Evolutionary conservation across 2,329 filamentous ascomycete genomes (phyloP).

Genomic region (Lachnellula occidentalis): DNA sequence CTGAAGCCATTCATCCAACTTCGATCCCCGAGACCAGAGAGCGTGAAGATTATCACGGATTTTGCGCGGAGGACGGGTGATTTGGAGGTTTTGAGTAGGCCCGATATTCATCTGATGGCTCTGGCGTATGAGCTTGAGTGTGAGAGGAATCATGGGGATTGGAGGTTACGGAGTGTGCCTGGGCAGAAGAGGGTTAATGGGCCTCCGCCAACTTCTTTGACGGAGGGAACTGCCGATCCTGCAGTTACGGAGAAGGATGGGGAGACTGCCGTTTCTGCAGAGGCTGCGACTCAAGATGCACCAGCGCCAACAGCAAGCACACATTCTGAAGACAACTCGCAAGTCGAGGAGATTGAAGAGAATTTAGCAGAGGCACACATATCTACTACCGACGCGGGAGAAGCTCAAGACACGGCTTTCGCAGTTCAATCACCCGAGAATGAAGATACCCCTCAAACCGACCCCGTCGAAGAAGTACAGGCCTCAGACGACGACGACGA

Average conservation of each 20-base stretch:
- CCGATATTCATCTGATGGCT: slow-evolving; percentile 85
- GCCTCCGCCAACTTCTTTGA: slow-evolving; percentile 38
- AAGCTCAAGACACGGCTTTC: neutral
- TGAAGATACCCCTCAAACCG: neutral
- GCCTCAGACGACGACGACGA: slow-evolving; percentile 28
- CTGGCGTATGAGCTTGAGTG: slow-evolving; percentile 92
- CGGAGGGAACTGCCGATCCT: slow-evolving; percentile 26
- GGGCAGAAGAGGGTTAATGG: slow-evolving; percentile 76
- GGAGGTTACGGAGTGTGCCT: slow-evolving; percentile 72
- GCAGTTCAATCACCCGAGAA: neutral
- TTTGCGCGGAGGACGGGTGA: slow-evolving; percentile 91
- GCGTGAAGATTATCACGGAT: slow-evolving; percentile 71
- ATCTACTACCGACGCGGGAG: slow-evolving; percentile 1
- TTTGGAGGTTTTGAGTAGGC: slow-evolving; percentile 76
- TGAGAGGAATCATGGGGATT: slow-evolving; percentile 84
- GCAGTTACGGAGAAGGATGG: slow-evolving; percentile 6
- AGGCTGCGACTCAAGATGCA: neutral
- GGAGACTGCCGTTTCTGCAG: neutral
- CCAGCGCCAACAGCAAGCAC: neutral
- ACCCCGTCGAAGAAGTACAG: slow-evolving; percentile 21
- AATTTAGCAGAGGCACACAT: slow-evolving; percentile 4
- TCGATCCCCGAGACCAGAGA: slow-evolving; percentile 67
- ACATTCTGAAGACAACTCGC: neutral
- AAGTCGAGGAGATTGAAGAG: neutral
- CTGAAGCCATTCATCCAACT: slow-evolving; percentile 80